phyloP scores from a whole-genome alignment of 2,329 filamentous ascomycete genomes.

The Grosmannia huntii region DNA sequence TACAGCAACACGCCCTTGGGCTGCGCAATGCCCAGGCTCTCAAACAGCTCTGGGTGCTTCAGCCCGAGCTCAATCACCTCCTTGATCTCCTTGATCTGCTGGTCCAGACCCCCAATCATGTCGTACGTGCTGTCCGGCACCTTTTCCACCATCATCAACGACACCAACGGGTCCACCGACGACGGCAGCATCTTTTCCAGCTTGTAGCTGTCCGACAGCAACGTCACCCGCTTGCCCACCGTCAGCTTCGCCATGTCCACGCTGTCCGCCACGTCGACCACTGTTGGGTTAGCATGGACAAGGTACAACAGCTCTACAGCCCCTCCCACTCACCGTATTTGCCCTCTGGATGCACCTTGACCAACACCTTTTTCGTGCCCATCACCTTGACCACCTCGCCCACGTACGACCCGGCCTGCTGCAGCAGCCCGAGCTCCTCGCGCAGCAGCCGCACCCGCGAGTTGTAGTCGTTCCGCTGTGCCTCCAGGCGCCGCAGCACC shows the following conservation, averaged over 20 bases:
- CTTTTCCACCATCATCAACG: constrained; percentile 99
- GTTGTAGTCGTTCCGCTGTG: constrained; percentile 98
- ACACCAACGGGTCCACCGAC: constrained; percentile 94
- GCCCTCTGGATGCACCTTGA: constrained; percentile 97
- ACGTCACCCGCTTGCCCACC: constrained; percentile 90
- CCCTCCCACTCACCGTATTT: constrained; percentile 69
- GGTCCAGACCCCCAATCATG: constrained; percentile 97
- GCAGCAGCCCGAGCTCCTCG: constrained; percentile 88
- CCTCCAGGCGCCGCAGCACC: constrained; percentile 85
- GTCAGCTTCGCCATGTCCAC: constrained; percentile 95
- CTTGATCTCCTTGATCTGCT: constrained; percentile 99
- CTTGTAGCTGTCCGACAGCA: constrained; percentile 96
- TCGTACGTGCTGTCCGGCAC: constrained; percentile 99
- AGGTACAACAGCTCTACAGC: too few relatives aligned
- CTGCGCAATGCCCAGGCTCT: constrained; percentile 96
- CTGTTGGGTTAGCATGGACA: constrained; percentile 34
- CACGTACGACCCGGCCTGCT: constrained; percentile 96
- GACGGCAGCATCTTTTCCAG: constrained; percentile 97
- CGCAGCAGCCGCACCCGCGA: constrained; percentile 87
- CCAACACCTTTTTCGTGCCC: constrained; percentile 97
- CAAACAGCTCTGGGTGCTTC: constrained; percentile 96
- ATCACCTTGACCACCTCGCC: constrained; percentile 99
- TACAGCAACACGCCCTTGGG: constrained; percentile 96
- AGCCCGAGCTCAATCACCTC: constrained; percentile 98
- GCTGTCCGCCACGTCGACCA: constrained; percentile 88